phyloP scores from a whole-genome alignment of 2,329 filamentous ascomycete genomes.

The Westerdykella sp. region DNA sequence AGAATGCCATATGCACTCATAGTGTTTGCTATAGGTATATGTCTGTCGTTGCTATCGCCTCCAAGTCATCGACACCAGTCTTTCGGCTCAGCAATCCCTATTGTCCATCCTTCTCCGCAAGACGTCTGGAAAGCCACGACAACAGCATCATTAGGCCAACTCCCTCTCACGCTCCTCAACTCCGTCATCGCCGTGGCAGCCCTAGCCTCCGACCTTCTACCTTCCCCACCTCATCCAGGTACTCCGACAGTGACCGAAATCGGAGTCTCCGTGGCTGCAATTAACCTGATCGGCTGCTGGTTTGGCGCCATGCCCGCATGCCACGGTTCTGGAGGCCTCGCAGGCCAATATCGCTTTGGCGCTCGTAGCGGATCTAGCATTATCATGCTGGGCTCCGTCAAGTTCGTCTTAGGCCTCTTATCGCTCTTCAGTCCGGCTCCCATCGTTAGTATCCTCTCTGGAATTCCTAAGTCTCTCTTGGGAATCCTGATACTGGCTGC shows the following conservation, averaged over 20 bases:
- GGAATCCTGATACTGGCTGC: conserved; percentile 87
- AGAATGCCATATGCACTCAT: conserved; percentile 72
- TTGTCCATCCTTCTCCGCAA: conserved; percentile 40
- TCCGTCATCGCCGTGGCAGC: conserved; percentile 84
- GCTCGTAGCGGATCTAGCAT: conserved; percentile 81
- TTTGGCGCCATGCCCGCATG: conserved; percentile 95
- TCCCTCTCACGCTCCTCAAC: conserved; percentile 88
- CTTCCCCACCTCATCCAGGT: conserved; percentile 48
- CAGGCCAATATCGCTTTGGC: conserved; percentile 86
- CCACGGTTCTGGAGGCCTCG: conserved; percentile 84
- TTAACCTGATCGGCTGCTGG: conserved; percentile 84
- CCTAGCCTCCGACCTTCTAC: conserved; percentile 70
- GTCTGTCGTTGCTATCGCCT: conserved; percentile 52
- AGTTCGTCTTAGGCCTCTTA: conserved; percentile 65
- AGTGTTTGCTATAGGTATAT: conserved; percentile 62
- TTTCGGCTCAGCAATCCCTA: conserved; percentile 52
- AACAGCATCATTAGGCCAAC: conserved; percentile 71
- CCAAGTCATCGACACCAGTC: neutral
- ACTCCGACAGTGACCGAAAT: conserved; percentile 68
- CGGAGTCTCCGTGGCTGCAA: conserved; percentile 71
- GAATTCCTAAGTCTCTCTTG: conserved; percentile 70
- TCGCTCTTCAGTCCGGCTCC: conserved; percentile 59
- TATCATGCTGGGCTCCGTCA: conserved; percentile 69
- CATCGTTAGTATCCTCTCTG: conserved; percentile 62
- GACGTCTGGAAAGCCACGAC: conserved; percentile 52